phyloP scores from a whole-genome alignment of 306 rosid genomes.

The Quercus berberidifolia region DNA sequence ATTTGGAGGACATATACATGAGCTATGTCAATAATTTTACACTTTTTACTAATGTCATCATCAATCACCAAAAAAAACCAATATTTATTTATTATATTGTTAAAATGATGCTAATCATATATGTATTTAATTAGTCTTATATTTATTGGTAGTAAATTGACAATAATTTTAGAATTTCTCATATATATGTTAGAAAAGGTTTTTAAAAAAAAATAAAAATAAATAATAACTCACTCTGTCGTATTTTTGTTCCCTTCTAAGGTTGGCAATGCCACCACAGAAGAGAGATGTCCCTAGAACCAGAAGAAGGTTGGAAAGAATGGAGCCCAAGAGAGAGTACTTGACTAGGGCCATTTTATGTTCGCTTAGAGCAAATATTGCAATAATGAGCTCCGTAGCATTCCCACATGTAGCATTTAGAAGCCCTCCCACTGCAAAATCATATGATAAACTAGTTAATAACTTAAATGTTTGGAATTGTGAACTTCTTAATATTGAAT shows the following conservation, averaged over 20 bases:
- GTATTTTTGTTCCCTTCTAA: conserved; percentile 50
- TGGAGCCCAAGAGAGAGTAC: conserved; percentile 85
- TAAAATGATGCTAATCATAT: too few species aligned
- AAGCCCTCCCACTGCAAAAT: conserved; percentile 80
- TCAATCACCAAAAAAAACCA: neutral
- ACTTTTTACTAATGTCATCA: too few species aligned
- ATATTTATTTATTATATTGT: neutral
- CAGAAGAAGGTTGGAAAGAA: conserved; percentile 89
- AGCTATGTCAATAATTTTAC: too few species aligned
- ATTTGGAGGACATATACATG: neutral
- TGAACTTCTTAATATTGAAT: too few species aligned
- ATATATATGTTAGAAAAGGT: too few species aligned
- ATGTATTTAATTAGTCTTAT: too few species aligned
- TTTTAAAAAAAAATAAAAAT: too few species aligned
- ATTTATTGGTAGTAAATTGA: too few species aligned
- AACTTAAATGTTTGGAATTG: too few species aligned
- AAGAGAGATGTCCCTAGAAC: conserved; percentile 92
- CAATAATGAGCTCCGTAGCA: conserved; percentile 81
- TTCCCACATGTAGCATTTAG: conserved; percentile 95
- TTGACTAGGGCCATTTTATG: conserved; percentile 70
- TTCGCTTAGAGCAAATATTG: conserved; percentile 60
- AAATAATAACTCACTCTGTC: conserved; percentile 55
- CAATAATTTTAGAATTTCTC: too few species aligned
- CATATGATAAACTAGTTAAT: neutral
- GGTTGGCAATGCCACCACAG: conserved; percentile 78